Conservation (phyloP, 768 basidiomycete genomes). For the Pisolithus tinctorius region DNA sequence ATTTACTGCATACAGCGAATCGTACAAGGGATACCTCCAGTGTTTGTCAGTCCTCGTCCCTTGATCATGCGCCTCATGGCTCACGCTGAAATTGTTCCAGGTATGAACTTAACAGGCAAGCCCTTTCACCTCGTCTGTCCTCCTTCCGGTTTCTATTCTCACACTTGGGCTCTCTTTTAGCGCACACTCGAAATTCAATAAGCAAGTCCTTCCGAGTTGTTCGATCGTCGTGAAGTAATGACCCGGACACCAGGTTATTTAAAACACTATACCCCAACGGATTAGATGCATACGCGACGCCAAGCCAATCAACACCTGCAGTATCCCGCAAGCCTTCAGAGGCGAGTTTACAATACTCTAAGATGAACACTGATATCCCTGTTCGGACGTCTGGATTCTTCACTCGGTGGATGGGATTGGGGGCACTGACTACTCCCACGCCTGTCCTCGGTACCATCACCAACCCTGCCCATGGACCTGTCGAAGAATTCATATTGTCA, state of each 20-base stretch:
- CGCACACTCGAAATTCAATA: slow-evolving; percentile 71
- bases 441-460: slow-evolving; percentile 12
- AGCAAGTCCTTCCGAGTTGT: slow-evolving; percentile 32
- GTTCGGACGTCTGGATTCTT: slow-evolving; percentile 28
- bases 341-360: slow-evolving; percentile 9
- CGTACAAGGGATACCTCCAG: slow-evolving; percentile 73
- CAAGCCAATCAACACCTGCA: slow-evolving; percentile 26
- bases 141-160: slow-evolving; percentile 1
- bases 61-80: not conserved
- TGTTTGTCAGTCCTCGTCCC: slow-evolving; percentile 48
- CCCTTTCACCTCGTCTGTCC: not conserved
- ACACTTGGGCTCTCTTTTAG: slow-evolving; percentile 21
- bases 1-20: slow-evolving; percentile 42
- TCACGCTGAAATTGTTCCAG: slow-evolving; percentile 19
- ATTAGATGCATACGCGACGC: slow-evolving; percentile 38
- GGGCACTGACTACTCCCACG: slow-evolving; percentile 6
- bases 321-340: slow-evolving; percentile 32
- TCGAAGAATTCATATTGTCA: slow-evolving; percentile 68
- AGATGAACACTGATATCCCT: slow-evolving; percentile 11
- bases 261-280: slow-evolving; percentile 62
- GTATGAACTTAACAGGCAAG: slow-evolving; percentile 51
- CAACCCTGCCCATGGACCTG: slow-evolving; percentile 40
- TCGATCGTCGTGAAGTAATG: not conserved
- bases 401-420: slow-evolving; percentile 29
- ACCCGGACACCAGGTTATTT: slow-evolving; percentile 40